A percentile compares a stretch with the other conserved stretches of the same genome.
Conservation (phyloP, 306 rosid species). For the Sophora flavescens region DNA sequence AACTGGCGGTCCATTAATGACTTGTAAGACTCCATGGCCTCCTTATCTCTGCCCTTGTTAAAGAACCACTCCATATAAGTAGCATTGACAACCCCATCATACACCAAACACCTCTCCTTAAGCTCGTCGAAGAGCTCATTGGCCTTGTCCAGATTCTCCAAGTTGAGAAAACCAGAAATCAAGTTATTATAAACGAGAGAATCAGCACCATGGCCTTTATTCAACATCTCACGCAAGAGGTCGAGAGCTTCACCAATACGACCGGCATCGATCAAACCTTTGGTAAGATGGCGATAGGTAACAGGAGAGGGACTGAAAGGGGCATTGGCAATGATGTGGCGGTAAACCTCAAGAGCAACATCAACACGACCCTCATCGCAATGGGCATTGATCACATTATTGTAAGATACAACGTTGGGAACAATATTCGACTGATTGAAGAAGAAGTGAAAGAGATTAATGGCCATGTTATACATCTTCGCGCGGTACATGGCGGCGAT, state of each 20-base stretch:
- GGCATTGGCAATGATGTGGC: conserved; percentile 68
- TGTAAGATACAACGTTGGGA: conserved; percentile 91
- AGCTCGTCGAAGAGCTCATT: conserved; percentile 91
- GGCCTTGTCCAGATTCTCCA: conserved; percentile 83
- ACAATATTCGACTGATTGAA: conserved; percentile 82
- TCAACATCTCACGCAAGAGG: conserved; percentile 90
- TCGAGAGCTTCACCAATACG: conserved; percentile 83
- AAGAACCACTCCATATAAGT: conserved; percentile 95
- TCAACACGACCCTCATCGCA: conserved; percentile 91
- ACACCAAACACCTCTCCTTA: conserved; percentile 85
- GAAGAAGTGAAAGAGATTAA: conserved; percentile 83
- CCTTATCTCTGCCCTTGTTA: conserved; percentile 65
- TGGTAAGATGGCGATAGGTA: conserved; percentile 84
- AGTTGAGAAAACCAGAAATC: conserved; percentile 71
- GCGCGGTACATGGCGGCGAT: conserved; percentile 93
- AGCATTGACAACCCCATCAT: conserved; percentile 90
- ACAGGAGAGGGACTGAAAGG: conserved; percentile 89
- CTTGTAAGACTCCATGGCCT: conserved; percentile 91
- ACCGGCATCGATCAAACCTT: conserved; percentile 70
- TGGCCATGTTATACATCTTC: conserved; percentile 75
- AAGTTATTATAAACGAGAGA: conserved; percentile 84
- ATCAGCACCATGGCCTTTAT: conserved; percentile 88
- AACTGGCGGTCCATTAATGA: conserved; percentile 74
- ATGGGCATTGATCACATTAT: conserved; percentile 81
- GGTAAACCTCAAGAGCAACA: conserved; percentile 73